phyloP scores from a whole-genome alignment of 2,329 filamentous ascomycete genomes.

The Dactylonectria macrodidyma region DNA sequence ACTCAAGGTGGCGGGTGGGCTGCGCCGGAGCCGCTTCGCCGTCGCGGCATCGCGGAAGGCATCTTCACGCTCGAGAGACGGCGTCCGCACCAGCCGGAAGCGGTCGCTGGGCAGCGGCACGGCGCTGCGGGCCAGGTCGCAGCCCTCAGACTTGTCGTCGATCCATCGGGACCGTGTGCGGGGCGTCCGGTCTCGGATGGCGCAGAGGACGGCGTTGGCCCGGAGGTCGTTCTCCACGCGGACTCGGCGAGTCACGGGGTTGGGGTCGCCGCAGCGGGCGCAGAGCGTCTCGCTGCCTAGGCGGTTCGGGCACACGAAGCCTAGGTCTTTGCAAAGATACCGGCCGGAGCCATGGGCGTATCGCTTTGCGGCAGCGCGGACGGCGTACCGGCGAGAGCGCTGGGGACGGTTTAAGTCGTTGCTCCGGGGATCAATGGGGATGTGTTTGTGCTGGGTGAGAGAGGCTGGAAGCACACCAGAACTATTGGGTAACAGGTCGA shows the following conservation, averaged over 20 bases:
- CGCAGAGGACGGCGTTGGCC: conserved; percentile 22
- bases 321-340: conserved; percentile 42
- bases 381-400: conserved; percentile 48
- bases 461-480: conserved; percentile 41
- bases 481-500: conserved; percentile 35
- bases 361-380: conserved; percentile 52
- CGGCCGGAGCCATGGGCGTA: conserved; percentile 41
- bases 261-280: conserved; percentile 32
- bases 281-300: conserved; percentile 21
- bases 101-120: conserved; percentile 57
- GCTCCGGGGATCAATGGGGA: conserved; percentile 23
- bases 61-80: conserved; percentile 62
- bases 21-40: conserved; percentile 49
- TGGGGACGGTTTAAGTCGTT: conserved; percentile 33
- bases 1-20: conserved; percentile 37
- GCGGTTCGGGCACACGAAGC: conserved; percentile 39
- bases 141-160: conserved; percentile 51
- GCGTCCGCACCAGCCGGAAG: conserved; percentile 52
- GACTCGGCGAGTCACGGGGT: conserved; percentile 36
- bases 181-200: conserved; percentile 30
- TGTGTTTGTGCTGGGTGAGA: conserved; percentile 39
- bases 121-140: conserved; percentile 53
- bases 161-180: conserved; percentile 36
- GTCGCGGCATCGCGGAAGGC: conserved; percentile 62
- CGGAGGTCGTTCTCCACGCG: conserved; percentile 44